Base-by-base conservation (phyloP, 1,284 basidiomycete genomes). In the Crocinoboletus sp. region DNA sequence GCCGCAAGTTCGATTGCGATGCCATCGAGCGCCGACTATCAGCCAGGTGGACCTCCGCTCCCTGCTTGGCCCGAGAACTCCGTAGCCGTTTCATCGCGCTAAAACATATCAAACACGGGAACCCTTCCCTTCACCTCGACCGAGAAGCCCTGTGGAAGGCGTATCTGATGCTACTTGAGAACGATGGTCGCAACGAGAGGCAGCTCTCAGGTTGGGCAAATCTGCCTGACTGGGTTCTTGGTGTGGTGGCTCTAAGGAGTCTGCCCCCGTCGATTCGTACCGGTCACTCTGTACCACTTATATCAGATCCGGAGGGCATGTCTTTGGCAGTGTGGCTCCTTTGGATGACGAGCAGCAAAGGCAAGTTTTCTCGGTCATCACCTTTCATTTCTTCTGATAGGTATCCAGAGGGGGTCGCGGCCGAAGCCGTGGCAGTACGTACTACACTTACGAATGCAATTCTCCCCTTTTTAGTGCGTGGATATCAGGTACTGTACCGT, bases 141-240 rank as follows among this genome's bases (percentile, higher is more conserved):
- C 34, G 54, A 28, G 65, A 70, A 28, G 70, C 73, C 43, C 58
- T 76, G 13, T 87, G 84, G 81, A 75, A 71, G 13, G 71, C 76
- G 0, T 85, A 81, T 57, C 52, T 87, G 47, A 83, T 89, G 79
- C 57, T 84, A 48, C 64, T 76, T 8, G 86, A 89, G 66, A 82
- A 81, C 57, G 81, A 88, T 52, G 82, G 81, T 30, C 71, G 72
- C 57, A 89, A 89, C 57, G 62, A 73, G 31, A 57, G 56, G 2
- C 84, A 85, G 48, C 63, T 76, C n/a, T 38, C 63, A 16, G 48
- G 57, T 19, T 75, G 71, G 68, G 73, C 73, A 22, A 52, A 53
- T 38, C 40, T 67, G 8, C 50, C 69, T 1, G 49, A 46, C 16
- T 69, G 63, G 57, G 33, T 64, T 2, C 13, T 54, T 9, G 49